A percentile compares a stretch with the other conserved stretches of the same genome.
phyloP scores from a whole-genome alignment of 1,139 yeast species.

The Magnusiomyces suaveolens region DNA sequence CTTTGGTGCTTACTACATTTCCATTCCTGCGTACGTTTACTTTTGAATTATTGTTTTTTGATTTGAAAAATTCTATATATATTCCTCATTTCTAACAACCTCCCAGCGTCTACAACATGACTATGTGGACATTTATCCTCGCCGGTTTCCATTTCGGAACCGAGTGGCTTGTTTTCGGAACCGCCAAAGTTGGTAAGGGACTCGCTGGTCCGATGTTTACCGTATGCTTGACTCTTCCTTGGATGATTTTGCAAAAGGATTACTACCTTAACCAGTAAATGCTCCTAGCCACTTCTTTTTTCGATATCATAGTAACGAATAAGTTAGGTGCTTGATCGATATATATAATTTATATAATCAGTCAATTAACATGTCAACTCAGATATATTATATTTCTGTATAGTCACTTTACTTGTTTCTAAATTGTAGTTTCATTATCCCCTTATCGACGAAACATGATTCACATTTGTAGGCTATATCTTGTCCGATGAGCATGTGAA shows the following conservation, averaged over 20 bases:
- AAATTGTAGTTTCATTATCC: too few species aligned
- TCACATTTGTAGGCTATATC: too few species aligned
- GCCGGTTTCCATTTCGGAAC: slow-evolving; percentile 77
- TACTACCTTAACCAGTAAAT: slow-evolving; percentile 26
- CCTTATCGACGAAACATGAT: too few species aligned
- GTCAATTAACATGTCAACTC: too few species aligned
- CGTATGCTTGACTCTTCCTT: slow-evolving; percentile 37
- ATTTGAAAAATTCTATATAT: background rate
- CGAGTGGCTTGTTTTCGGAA: slow-evolving; percentile 72
- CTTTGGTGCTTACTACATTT: slow-evolving; percentile 74
- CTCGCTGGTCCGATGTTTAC: slow-evolving; percentile 77
- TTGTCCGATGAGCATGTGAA: too few species aligned
- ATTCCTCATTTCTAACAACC: background rate
- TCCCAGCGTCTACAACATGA: slow-evolving; percentile 52
- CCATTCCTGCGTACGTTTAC: slow-evolving; percentile 41
- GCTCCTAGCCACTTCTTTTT: background rate
- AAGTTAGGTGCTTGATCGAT: too few species aligned
- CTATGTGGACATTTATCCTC: slow-evolving; percentile 71
- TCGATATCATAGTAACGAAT: background rate
- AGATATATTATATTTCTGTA: too few species aligned
- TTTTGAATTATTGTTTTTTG: background rate
- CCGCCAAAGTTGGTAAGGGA: slow-evolving; percentile 80
- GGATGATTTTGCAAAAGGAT: slow-evolving; percentile 40
- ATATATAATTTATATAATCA: too few species aligned
- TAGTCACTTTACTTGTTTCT: too few species aligned